Conservation (phyloP, 305 asterid species). For the Fraxinus sp. region DNA sequence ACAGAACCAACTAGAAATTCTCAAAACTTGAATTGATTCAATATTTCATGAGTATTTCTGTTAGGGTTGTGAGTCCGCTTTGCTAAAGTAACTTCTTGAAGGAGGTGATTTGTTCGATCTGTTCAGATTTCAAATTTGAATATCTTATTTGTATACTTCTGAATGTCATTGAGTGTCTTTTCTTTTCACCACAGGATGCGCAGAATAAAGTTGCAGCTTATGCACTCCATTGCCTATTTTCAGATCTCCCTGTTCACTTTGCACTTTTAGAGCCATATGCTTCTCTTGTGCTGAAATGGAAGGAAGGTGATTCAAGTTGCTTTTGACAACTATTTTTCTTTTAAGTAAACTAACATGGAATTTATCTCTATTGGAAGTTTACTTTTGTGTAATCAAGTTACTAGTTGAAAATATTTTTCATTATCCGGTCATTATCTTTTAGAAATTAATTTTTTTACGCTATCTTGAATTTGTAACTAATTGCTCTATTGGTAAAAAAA, state of each 20-base stretch:
- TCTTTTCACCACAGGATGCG: conserved; percentile 58
- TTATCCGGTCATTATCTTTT: conserved; percentile 13
- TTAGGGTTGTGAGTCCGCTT: conserved; percentile 7
- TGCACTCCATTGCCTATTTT: conserved; percentile 78
- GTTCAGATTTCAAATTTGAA: conserved; percentile 14
- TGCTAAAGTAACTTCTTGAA: conserved; percentile 12
- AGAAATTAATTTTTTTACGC: background rate
- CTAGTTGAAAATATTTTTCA: background rate
- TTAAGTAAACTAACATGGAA: conserved; percentile 24
- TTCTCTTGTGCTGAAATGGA: conserved; percentile 74
- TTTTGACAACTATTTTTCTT: conserved; percentile 19
- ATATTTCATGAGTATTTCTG: background rate
- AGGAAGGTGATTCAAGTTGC: conserved; percentile 51
- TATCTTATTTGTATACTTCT: conserved; percentile 10
- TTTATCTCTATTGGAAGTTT: conserved; percentile 8
- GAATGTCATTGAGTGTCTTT: conserved; percentile 6
- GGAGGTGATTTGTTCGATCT: background rate
- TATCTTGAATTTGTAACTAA: background rate
- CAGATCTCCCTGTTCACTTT: conserved; percentile 81
- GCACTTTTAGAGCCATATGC: conserved; percentile 84
- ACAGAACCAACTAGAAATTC: background rate
- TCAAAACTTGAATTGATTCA: background rate
- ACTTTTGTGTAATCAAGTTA: background rate
- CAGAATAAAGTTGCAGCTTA: conserved; percentile 93
- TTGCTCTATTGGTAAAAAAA: conserved; percentile 4